These are phyloP conservation scores for Lepidopterella palustris DNA, from an alignment of 495 filamentous ascomycete species.

Conservation along the genomic window DNA sequence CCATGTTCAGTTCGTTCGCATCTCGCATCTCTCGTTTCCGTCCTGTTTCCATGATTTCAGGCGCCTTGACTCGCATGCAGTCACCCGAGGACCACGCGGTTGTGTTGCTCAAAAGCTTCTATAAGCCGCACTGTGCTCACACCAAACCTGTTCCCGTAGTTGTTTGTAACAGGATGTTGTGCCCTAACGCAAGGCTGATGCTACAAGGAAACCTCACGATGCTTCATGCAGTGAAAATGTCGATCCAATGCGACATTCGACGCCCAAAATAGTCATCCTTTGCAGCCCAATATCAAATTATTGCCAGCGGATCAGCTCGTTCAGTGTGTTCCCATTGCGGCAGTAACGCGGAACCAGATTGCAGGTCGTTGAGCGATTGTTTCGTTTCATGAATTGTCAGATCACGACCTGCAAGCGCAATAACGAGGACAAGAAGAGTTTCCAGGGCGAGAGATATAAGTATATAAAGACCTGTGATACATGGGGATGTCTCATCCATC, in stretches of 20 bases:
- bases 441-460: neutral
- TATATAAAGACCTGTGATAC: slow-evolving; percentile 18
- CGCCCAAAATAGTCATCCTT: neutral
- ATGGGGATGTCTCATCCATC: slow-evolving; percentile 8
- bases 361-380: slow-evolving; percentile 2
- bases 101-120: slow-evolving; percentile 12
- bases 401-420: neutral
- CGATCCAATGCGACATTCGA: neutral
- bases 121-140: slow-evolving; percentile 5
- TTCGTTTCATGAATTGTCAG: slow-evolving; percentile 6
- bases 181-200: neutral
- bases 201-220: neutral
- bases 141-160: slow-evolving; percentile 1
- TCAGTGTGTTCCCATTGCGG: slow-evolving; percentile 10
- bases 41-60: neutral
- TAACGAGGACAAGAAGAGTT: neutral
- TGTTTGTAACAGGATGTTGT: slow-evolving; percentile 11
- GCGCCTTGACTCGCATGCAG: neutral
- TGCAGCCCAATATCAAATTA: neutral
- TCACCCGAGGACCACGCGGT: slow-evolving; percentile 16
- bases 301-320: slow-evolving; percentile 3
- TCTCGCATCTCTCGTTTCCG: no score
- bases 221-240: neutral
- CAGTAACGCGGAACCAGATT: slow-evolving; percentile 15
- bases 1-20: no score